Percentiles rank a stretch among this genome's conserved stretches.
These are phyloP conservation scores for Pseudonitzschia multiseries DNA, from an alignment of 108 stramenopile species.

Conservation along the genomic window DNA sequence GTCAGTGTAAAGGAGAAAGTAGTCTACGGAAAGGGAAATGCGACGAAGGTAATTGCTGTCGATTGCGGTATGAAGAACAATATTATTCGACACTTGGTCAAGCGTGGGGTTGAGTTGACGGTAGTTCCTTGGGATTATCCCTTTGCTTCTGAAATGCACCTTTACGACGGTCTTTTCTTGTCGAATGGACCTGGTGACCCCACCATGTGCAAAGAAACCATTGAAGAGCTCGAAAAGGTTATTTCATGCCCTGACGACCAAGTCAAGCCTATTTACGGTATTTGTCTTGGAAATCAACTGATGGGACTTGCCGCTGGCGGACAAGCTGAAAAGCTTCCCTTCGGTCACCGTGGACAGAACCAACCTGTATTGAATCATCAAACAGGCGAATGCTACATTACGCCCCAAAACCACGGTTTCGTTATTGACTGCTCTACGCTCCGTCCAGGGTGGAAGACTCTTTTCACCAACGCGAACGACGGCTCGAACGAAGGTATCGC, in stretches of 20 bases:
- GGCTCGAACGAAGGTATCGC: conserved; percentile 97
- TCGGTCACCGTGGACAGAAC: conserved; percentile 98
- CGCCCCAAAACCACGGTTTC: conserved; percentile 98
- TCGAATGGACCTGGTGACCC: conserved; percentile 98
- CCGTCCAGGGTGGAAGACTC: conserved; percentile 80
- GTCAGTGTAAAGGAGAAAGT: conserved; percentile 85
- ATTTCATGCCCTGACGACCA: conserved; percentile 71
- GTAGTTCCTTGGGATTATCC: conserved; percentile 95
- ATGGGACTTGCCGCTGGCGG: conserved; percentile 94
- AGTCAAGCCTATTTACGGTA: conserved; percentile 97
- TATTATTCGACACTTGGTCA: conserved; percentile 94
- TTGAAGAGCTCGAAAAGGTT: conserved; percentile 76
- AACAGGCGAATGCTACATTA: conserved; percentile 96
- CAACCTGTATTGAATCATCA: conserved; percentile 95
- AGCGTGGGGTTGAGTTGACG: conserved; percentile 91
- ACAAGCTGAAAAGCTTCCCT: conserved; percentile 89
- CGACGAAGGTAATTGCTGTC: conserved; percentile 89
- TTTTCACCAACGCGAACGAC: conserved; percentile 98
- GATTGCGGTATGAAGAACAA: conserved; percentile 99
- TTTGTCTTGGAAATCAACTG: conserved; percentile 98
- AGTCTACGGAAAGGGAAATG: conserved; percentile 91
- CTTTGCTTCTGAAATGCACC: conserved; percentile 81
- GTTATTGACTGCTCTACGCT: conserved; percentile 88
- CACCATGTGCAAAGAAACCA: conserved; percentile 83
- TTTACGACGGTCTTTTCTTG: conserved; percentile 95